These are phyloP conservation scores for Cenchrus americanus DNA, from an alignment of 176 grass and related monocot genomes.

Conservation along the genomic window DNA sequence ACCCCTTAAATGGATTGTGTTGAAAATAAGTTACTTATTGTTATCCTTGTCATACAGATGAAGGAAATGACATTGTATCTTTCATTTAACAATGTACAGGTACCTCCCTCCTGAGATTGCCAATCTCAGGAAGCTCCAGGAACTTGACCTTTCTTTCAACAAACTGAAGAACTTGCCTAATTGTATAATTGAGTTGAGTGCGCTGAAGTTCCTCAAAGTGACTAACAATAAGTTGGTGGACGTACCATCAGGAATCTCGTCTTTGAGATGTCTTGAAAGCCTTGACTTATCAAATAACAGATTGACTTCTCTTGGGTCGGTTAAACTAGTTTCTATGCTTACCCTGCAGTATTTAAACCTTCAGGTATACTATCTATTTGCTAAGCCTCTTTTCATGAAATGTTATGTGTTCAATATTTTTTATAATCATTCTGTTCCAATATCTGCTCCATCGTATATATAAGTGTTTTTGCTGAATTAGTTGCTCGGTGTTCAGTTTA, in stretches of 20 bases:
- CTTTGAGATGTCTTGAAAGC: slow-evolving; percentile 74
- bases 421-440: neutral
- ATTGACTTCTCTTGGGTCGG: slow-evolving; percentile 72
- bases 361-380: slow-evolving; percentile 67
- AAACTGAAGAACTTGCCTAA: slow-evolving; percentile 94
- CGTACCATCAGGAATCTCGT: slow-evolving; percentile 75
- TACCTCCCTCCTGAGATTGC: slow-evolving; percentile 94
- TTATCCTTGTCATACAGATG: neutral
- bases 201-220: slow-evolving; percentile 79
- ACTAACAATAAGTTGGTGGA: slow-evolving; percentile 94
- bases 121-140: slow-evolving; percentile 75
- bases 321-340: slow-evolving; percentile 82
- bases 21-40: slow-evolving; percentile 25
- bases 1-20: neutral
- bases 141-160: slow-evolving; percentile 97
- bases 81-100: slow-evolving; percentile 52
- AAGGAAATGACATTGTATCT: slow-evolving; percentile 15
- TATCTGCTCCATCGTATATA: too few relatives aligned
- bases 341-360: slow-evolving; percentile 85
- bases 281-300: slow-evolving; percentile 94
- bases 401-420: slow-evolving; percentile 13
- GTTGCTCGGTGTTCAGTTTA: neutral
- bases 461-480: neutral
- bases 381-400: neutral
- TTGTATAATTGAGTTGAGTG: slow-evolving; percentile 69